Evolutionary conservation across 176 grass and related monocot species (phyloP), one percentile per base, ranked within the genome.

Genomic region (Alopecurus myosuroides): DNA sequence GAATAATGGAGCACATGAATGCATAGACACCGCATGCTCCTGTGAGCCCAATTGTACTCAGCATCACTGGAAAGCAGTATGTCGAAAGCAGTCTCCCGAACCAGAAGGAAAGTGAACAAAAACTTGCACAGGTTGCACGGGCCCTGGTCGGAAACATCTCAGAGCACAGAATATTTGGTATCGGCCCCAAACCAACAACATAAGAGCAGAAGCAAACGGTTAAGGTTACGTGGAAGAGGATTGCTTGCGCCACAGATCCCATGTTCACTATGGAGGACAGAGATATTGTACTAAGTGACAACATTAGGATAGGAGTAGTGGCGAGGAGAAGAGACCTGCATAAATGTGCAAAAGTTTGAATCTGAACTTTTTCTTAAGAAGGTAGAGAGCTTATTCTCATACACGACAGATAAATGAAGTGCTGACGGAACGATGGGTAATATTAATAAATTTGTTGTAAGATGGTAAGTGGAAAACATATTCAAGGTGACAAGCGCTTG

Each of bases 141-240:
- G 92, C 95, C 41, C 89, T 86, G 9, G 95, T 98, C n/a, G 95
- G 93, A 44, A 98, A 98, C 50, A 98, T 93, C 77, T 98, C 93
- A 0, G 95, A 90, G 30, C 95, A 98, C 29, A 98, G 89, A 53
- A 98, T 92, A 77, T 92, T 98, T 33, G 95, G 95, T 68, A 98
- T 72, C 0, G 93, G 91, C 2, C 93, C 93, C 41, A 95, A 86
- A 78, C 93, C 95, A 65, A 93, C 22, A 10, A 98, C 95, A 22
- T 95, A 98, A 11, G 91, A 92, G 83, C 91, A 95, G 89, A 95
- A 92, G 66, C 92, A 95, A 65, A 92, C 45, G 28, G 90, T 89
- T 51, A 95, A 76, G 64, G 86, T 82, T 10, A 77, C 64, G 5
- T 94, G 88, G 61, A 94, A 93, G 31, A 95, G 46, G 79, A 86